Evolutionary conservation across 2,329 filamentous ascomycete species (phyloP), one percentile per base, ranked within the genome.

Genomic region (Penicillium corylophilum): DNA sequence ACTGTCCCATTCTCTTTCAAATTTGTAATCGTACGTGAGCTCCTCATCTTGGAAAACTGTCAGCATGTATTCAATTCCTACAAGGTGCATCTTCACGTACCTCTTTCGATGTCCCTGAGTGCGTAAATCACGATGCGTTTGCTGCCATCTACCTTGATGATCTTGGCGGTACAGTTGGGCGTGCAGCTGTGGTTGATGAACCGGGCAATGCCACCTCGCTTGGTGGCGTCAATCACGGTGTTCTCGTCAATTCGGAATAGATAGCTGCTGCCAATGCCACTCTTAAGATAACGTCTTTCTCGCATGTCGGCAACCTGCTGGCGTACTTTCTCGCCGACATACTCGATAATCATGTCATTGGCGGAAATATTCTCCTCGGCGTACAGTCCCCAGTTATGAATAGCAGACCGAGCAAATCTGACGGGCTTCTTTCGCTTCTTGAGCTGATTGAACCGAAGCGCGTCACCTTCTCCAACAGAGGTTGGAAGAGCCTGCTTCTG

Each of bases 361-460:
- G 93, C 91, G 54, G 88, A 84, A 58, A 99, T 99, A 68, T 95
- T 94, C 74, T 99, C 94, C 80, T 96, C 93, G 3, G 94, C 92
- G 68, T 99, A 99, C 24, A 99, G 77, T 24, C 94, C 94, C 94
- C 94, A 99, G 66, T 96, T 97, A 75, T 99, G 94, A 64, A 99
- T 99, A 41, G 94, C 94, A 46, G 94, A 99, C 40, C 94, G 85
- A 51, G 93, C 94, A 74, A 99, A 99, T 70, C 95, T 94, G 71
- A 99, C 94, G 1, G 93, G 92, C 79, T 99, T 99, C 84, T 97
- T 99, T 55, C 94, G 89, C 77, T 97, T 99, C 82, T 97, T 96
- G 52, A 99, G 85, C 77, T 97, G 94, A 73, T 99, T 99, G 82
- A 99, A 99, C 52, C 93, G 89, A 65, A 99, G 84, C 26, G 94